These are phyloP conservation scores for Candida insectalens DNA, from an alignment of 805 yeast species.

Conservation along the genomic window DNA sequence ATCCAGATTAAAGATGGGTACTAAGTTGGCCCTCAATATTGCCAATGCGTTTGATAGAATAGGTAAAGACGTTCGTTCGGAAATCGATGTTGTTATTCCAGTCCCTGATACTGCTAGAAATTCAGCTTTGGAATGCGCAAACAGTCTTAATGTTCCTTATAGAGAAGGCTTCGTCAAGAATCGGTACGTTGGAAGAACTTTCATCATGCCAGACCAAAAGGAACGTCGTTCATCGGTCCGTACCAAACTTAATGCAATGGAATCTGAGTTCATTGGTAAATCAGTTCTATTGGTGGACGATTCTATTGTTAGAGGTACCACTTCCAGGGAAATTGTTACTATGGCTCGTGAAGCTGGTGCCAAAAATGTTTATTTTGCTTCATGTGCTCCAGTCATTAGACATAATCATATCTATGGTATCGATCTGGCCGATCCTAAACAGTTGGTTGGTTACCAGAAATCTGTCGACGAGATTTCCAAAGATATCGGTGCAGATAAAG, in stretches of 20 bases:
- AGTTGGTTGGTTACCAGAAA: conserved; percentile 80
- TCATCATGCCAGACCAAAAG: conserved; percentile 96
- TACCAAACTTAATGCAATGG: conserved; percentile 94
- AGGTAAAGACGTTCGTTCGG: conserved; percentile 35
- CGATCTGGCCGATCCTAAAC: conserved; percentile 91
- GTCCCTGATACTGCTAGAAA: conserved; percentile 99
- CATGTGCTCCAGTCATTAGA: conserved; percentile 98
- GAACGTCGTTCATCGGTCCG: conserved; percentile 91
- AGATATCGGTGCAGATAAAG: conserved; percentile 83
- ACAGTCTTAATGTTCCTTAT: conserved; percentile 68
- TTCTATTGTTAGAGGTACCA: conserved; percentile 95
- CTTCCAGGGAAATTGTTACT: conserved; percentile 88
- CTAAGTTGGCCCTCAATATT: conserved; percentile 71
- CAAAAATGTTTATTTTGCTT: conserved; percentile 85
- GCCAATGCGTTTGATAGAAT: conserved; percentile 26
- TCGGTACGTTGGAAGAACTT: conserved; percentile 94
- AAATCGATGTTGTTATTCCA: conserved; percentile 91
- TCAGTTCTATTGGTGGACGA: conserved; percentile 90
- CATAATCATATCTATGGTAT: conserved; percentile 95
- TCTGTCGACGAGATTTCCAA: conserved; percentile 65
- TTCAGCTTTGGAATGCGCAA: conserved; percentile 88
- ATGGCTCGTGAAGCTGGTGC: conserved; percentile 99
- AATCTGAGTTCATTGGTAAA: conserved; percentile 75
- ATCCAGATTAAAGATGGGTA: conserved; percentile 91
- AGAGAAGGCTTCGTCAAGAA: conserved; percentile 97